Evolutionary conservation across 139 green algal genomes (phyloP).

Genomic region (Yamagishiella unicocca): DNA sequence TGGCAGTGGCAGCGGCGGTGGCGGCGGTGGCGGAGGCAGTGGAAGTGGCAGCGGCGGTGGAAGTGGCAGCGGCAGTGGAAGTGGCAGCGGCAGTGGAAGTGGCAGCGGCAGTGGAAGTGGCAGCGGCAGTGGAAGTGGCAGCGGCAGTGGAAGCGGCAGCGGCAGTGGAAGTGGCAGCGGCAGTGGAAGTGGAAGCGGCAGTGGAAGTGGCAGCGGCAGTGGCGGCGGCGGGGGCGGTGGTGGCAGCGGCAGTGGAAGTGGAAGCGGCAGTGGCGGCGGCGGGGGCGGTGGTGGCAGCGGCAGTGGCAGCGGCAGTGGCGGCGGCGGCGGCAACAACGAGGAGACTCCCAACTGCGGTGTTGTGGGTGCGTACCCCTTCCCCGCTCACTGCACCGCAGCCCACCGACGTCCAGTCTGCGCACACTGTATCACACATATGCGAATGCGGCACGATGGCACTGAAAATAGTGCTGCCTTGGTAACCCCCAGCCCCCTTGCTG

Average conservation of each 20-base stretch:
- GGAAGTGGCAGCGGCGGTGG: background rate
- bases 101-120: background rate
- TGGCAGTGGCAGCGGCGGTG: background rate
- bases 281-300: background rate
- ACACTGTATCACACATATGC: too few relatives aligned
- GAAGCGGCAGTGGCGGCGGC: background rate
- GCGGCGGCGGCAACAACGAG: background rate
- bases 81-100: background rate
- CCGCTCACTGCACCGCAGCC: too few relatives aligned
- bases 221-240: background rate
- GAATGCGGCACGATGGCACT: too few relatives aligned
- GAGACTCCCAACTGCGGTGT: constrained; percentile 26
- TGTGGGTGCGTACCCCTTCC: background rate
- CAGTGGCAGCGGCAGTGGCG: background rate
- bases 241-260: too few relatives aligned
- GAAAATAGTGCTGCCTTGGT: too few relatives aligned
- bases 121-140: too few relatives aligned
- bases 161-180: too few relatives aligned
- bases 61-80: background rate
- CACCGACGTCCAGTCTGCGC: too few relatives aligned
- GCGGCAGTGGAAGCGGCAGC: too few relatives aligned
- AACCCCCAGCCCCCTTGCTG: too few relatives aligned
- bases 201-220: too few relatives aligned
- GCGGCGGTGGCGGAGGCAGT: background rate
- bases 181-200: background rate